These are phyloP conservation scores for Apiospora saccharicola DNA, from an alignment of 2,329 filamentous ascomycete species.

Conservation along the genomic window DNA sequence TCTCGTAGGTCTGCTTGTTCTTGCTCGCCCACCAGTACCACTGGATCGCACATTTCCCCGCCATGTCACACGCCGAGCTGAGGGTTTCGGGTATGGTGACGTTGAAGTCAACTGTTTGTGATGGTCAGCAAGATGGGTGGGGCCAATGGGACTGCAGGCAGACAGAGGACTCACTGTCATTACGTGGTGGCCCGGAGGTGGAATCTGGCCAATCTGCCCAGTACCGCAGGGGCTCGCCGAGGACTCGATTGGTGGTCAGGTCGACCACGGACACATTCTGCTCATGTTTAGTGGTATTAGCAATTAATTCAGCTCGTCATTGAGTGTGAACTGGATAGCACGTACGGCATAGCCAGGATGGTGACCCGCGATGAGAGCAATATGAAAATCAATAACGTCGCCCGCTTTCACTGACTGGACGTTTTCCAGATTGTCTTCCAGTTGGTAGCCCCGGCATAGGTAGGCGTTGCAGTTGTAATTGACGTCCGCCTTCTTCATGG, in stretches of 20 bases:
- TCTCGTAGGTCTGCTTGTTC: constrained; percentile 68
- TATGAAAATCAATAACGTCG: constrained; percentile 46
- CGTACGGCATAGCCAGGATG: constrained; percentile 41
- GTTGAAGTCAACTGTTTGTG: constrained; percentile 51
- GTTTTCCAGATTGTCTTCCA: constrained; percentile 41
- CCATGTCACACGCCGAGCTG: constrained; percentile 52
- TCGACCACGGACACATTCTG: constrained; percentile 59
- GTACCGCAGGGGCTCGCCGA: constrained; percentile 55
- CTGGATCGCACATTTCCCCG: constrained; percentile 59
- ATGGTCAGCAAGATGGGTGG: not conserved
- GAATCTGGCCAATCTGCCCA: constrained; percentile 46
- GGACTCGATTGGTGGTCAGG: constrained; percentile 52
- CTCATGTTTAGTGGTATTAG: constrained; percentile 30
- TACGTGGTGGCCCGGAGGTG: constrained; percentile 33
- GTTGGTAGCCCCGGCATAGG: constrained; percentile 42
- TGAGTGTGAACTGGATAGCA: not conserved
- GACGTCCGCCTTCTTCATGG: constrained; percentile 34
- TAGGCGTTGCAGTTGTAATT: constrained; percentile 39
- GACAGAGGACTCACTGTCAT: constrained; percentile 42
- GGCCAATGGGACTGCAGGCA: constrained; percentile 43
- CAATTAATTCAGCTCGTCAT: too few relatives aligned
- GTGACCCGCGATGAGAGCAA: constrained; percentile 50
- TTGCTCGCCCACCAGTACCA: constrained; percentile 67
- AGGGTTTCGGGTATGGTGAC: constrained; percentile 60
- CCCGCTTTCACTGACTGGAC: constrained; percentile 41